phyloP scores from a whole-genome alignment of 164 flowering plant genomes.

The Hamamelis virginiana region DNA sequence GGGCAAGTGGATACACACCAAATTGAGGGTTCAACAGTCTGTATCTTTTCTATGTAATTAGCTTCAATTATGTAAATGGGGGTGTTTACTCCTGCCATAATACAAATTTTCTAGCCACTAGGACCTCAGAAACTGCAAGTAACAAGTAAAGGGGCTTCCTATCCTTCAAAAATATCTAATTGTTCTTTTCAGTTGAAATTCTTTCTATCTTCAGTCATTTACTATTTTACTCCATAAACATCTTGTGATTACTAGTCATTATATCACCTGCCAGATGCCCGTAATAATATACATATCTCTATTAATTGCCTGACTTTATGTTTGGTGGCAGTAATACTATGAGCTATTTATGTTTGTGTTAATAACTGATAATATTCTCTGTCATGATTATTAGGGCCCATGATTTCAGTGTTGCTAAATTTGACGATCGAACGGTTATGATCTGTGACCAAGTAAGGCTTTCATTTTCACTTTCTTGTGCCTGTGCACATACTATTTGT shows the following conservation, averaged over 20 bases:
- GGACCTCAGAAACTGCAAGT: too few species aligned
- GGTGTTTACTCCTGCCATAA: too few species aligned
- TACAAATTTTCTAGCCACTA: too few species aligned
- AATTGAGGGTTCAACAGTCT: too few species aligned
- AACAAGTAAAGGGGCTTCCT: not conserved
- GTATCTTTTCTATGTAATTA: too few species aligned
- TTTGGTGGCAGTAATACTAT: too few species aligned
- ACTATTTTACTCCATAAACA: too few species aligned
- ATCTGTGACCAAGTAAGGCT: conserved; percentile 85
- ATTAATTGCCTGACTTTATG: too few species aligned
- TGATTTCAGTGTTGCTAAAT: conserved; percentile 65
- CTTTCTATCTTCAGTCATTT: not conserved
- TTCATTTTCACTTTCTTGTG: not conserved
- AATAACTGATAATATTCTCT: conserved; percentile 5
- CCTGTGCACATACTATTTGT: not conserved
- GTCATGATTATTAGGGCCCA: conserved; percentile 43
- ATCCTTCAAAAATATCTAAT: not conserved
- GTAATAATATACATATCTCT: too few species aligned
- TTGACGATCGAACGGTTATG: conserved; percentile 79
- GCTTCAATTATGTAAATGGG: too few species aligned
- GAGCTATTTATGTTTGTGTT: not conserved
- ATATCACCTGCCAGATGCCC: too few species aligned
- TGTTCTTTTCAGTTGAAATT: not conserved
- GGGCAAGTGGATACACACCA: too few species aligned
- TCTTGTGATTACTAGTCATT: not conserved